These are phyloP conservation scores for Leccinum longicurvipes DNA, from an alignment of 768 basidiomycete genomes.

Conservation along the genomic window DNA sequence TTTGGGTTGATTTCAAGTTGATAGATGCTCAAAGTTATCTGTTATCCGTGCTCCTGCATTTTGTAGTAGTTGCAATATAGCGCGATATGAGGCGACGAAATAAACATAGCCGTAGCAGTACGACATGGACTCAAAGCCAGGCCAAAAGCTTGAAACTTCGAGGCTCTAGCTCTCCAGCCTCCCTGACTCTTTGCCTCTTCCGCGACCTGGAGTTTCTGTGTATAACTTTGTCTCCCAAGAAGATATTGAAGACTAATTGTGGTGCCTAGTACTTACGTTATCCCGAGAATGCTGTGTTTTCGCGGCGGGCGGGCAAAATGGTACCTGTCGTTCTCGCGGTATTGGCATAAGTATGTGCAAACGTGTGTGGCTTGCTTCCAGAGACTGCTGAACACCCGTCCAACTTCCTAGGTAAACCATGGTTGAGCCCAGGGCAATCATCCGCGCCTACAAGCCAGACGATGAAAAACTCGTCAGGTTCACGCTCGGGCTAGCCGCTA, in stretches of 20 bases:
- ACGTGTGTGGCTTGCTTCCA: conserved; percentile 6
- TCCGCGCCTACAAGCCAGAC: conserved; percentile 47
- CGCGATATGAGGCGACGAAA: not conserved
- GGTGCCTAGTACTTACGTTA: too few relatives aligned
- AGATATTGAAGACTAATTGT: not conserved
- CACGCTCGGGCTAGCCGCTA: conserved; percentile 57
- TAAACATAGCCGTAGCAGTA: not conserved
- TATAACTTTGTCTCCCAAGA: not conserved
- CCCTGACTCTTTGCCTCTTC: not conserved
- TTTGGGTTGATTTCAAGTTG: not conserved
- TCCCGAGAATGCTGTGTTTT: too few relatives aligned
- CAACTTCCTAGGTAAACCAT: conserved; percentile 24
- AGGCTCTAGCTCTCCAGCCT: not conserved
- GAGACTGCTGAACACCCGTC: not conserved
- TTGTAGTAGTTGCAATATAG: not conserved
- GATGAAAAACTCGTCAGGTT: conserved; percentile 67
- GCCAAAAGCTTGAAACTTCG: not conserved
- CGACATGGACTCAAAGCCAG: not conserved
- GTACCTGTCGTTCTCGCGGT: not conserved
- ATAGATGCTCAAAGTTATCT: too few relatives aligned
- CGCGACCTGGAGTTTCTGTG: not conserved
- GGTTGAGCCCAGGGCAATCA: conserved; percentile 43
- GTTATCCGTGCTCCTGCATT: not conserved
- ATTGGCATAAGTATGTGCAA: conserved; percentile 1
- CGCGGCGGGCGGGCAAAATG: too few relatives aligned